These are phyloP conservation scores for Saraca asoca DNA, from an alignment of 331 rosid species.

Conservation along the genomic window DNA sequence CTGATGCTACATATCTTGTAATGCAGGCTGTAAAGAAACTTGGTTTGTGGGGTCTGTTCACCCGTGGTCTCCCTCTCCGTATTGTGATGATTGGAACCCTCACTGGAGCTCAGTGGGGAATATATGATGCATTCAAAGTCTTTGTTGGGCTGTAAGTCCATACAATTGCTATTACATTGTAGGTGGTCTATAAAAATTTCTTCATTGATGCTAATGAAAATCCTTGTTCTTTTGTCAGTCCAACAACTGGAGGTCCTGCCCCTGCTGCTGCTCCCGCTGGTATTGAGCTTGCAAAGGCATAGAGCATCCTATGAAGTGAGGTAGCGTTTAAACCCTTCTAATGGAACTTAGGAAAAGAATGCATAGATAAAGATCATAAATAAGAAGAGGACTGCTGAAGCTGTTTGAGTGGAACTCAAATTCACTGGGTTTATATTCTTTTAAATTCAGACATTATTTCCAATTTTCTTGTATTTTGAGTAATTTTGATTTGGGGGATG, in stretches of 20 bases:
- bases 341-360: slow-evolving; percentile 34
- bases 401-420: slow-evolving; percentile 46
- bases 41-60: slow-evolving; percentile 72
- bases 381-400: slow-evolving; percentile 47
- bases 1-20: slow-evolving; percentile 8
- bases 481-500: slow-evolving; percentile 49
- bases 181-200: not conserved
- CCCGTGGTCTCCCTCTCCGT: slow-evolving; percentile 96
- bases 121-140: slow-evolving; percentile 88
- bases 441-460: slow-evolving; percentile 43
- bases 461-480: slow-evolving; percentile 42
- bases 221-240: slow-evolving; percentile 50
- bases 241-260: slow-evolving; percentile 87
- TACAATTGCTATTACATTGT: not conserved
- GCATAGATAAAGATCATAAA: slow-evolving; percentile 41
- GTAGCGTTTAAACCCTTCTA: slow-evolving; percentile 29
- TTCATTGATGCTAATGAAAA: not conserved
- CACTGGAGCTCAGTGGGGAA: slow-evolving; percentile 90
- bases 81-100: slow-evolving; percentile 92
- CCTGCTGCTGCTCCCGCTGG: slow-evolving; percentile 47
- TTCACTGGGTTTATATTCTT: slow-evolving; percentile 44
- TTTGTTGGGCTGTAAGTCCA: slow-evolving; percentile 79
- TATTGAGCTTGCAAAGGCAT: slow-evolving; percentile 46
- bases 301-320: slow-evolving; percentile 28
- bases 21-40: slow-evolving; percentile 80